Evolutionary conservation across 352 stramenopile species (phyloP).

Genomic region (Globisporangium spinosum): DNA sequence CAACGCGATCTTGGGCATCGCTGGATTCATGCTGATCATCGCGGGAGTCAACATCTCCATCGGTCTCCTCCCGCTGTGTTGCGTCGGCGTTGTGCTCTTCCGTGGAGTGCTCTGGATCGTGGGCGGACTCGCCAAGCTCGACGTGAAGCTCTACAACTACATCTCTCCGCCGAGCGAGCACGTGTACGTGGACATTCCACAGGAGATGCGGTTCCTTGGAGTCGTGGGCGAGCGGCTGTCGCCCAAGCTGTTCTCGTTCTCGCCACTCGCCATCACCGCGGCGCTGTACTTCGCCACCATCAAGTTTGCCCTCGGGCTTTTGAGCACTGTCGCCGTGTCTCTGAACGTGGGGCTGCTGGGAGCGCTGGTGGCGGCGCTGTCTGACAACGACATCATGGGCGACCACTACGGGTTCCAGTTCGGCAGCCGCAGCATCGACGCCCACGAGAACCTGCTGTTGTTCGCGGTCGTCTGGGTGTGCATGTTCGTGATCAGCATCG

Average conservation of each 20-base stretch:
- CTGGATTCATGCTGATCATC: slow-evolving; percentile 45
- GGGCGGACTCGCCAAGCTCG: slow-evolving; percentile 40
- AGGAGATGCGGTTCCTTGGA: slow-evolving; percentile 32
- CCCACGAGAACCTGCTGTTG: slow-evolving; percentile 32
- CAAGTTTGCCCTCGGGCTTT: slow-evolving; percentile 57
- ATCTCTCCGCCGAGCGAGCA: slow-evolving; percentile 39
- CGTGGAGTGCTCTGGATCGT: slow-evolving; percentile 44
- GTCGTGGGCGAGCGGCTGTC: slow-evolving; percentile 40
- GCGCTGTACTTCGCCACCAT: slow-evolving; percentile 61
- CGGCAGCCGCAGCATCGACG: slow-evolving; percentile 17
- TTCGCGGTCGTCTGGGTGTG: slow-evolving; percentile 42
- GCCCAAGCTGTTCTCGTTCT: slow-evolving; percentile 48
- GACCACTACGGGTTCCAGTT: slow-evolving; percentile 16
- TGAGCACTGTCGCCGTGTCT: slow-evolving; percentile 34
- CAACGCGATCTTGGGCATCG: slow-evolving; percentile 55
- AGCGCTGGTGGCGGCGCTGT: slow-evolving; percentile 17
- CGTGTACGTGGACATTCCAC: slow-evolving; percentile 39
- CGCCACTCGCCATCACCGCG: slow-evolving; percentile 52
- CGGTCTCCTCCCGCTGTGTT: slow-evolving; percentile 56
- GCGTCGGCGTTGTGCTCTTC: slow-evolving; percentile 61
- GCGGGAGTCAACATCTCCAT: slow-evolving; percentile 32
- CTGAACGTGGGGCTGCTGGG: slow-evolving; percentile 33
- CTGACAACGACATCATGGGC: slow-evolving; percentile 24
- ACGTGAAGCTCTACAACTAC: slow-evolving; percentile 70
- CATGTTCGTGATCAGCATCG: slow-evolving; percentile 48